Evolutionary conservation across 2,329 filamentous ascomycete species (phyloP), one percentile per base, ranked within the genome.

Genomic region (Sporothrix schenckii): DNA sequence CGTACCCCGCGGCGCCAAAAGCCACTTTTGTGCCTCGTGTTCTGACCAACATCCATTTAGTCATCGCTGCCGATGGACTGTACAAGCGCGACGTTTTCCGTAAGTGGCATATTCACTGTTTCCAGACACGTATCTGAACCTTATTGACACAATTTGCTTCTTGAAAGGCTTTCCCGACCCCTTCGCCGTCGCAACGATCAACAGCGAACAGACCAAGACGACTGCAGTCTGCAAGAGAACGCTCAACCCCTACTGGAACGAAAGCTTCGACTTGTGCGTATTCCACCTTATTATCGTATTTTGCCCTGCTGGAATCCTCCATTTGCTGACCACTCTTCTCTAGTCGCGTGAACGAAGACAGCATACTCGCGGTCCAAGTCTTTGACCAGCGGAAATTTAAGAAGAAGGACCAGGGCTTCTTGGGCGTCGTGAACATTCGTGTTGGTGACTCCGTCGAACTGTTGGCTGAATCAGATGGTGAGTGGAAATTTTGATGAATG

Each of bases 361-460:
- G 94, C 80, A 97, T 99, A 77, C 86, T 99, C 63, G 95, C 95
- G 9, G 94, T 99, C 61, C 95, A 99, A 79, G 97, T 99, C 69
- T 99, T 99, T 79, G 95, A 99, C 81, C 95, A 99, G 82, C 97
- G 97, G 85, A 99, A 99, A 83, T 99, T 99, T 84, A 99, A 99
- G 86, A 99, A 99, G 88, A 99, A 98, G 93, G 95, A 99, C 76
- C 95, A 99, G 80, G 95, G 95, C 10, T 99, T 99, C 79, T 86
- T 99, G 7, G 95, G 95, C 71, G 95, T 99, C 69, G 97, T 99
- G 78, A 99, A 99, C 80, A 91, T 99, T 76, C 91, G 94, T 71
- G 91, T 99, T 75, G 95, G 95, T 76, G 94, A 96, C 85, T 91
- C 95, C 52, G 93, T 99, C 76, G 94, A 97, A 79, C 84, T 99